Evolutionary conservation across 352 stramenopile species (phyloP).

Genomic region (Pelagophyceae sp.): DNA sequence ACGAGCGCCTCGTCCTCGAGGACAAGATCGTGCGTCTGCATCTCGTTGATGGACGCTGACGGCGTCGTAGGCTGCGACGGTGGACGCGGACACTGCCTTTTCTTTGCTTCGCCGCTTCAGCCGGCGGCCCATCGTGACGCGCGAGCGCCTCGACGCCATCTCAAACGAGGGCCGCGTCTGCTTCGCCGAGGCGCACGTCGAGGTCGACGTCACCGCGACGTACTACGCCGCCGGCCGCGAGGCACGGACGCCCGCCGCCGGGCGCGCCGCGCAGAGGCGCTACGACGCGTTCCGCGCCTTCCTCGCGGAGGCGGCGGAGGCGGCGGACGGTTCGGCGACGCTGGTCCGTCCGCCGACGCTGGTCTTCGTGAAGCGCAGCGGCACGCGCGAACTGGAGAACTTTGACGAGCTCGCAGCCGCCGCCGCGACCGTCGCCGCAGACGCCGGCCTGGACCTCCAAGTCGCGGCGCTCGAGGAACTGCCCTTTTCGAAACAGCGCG

Average conservation of each 20-base stretch:
- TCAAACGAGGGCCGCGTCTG: neutral
- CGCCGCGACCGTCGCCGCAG: neutral
- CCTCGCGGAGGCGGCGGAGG: neutral
- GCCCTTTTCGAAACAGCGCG: conserved; percentile 1
- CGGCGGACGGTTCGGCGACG: no score
- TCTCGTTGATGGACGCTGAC: no score
- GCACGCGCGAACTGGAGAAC: conserved; percentile 13
- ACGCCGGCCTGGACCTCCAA: neutral
- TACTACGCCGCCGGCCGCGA: conserved; percentile 6
- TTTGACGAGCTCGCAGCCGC: neutral
- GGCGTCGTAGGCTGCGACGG: conserved; percentile 18
- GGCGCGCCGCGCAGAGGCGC: neutral
- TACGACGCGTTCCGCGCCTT: neutral
- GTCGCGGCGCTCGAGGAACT: neutral
- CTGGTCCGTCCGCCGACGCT: neutral
- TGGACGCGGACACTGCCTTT: conserved; percentile 21
- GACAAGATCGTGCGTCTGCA: conserved; percentile 7
- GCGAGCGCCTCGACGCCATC: neutral
- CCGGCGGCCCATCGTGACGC: conserved; percentile 8
- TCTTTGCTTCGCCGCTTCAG: conserved; percentile 15
- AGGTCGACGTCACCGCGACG: conserved; percentile 3
- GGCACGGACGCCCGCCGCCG: neutral
- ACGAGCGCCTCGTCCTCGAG: conserved; percentile 6
- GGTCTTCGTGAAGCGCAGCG: conserved; percentile 4
- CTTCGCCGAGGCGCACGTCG: neutral